phyloP scores from a whole-genome alignment of 306 rosid species.

The Amphicarpaea edgeworthii region DNA sequence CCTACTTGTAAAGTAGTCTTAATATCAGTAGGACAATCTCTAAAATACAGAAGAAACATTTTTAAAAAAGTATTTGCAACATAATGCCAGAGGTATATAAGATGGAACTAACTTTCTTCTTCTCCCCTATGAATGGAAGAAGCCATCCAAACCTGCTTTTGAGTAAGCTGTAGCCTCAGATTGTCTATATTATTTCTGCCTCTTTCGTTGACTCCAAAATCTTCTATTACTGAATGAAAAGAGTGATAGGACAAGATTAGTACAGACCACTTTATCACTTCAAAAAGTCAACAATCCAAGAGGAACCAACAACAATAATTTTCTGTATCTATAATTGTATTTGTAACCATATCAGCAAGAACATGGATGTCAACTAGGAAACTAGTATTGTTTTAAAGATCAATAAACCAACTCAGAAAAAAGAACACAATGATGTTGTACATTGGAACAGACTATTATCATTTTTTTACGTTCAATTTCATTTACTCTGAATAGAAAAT shows the following conservation, averaged over 20 bases:
- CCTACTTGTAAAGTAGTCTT: slow-evolving; percentile 23
- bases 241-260: slow-evolving; percentile 36
- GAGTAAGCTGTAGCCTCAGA: slow-evolving; percentile 60
- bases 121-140: slow-evolving; percentile 93
- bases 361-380: slow-evolving; percentile 20
- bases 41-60: slow-evolving; percentile 30
- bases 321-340: neutral
- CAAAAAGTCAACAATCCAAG: slow-evolving; percentile 18
- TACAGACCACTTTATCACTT: slow-evolving; percentile 32
- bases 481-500: slow-evolving; percentile 18
- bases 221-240: slow-evolving; percentile 70
- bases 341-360: slow-evolving; percentile 32
- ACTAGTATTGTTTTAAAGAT: neutral
- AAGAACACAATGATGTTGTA: slow-evolving; percentile 7
- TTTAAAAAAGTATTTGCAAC: slow-evolving; percentile 23
- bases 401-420: too few species aligned
- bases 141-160: slow-evolving; percentile 91
- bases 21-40: neutral
- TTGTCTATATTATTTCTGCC: slow-evolving; percentile 57
- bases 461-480: slow-evolving; percentile 10
- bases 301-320: neutral
- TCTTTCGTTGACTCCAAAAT: slow-evolving; percentile 57
- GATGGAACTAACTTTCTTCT: slow-evolving; percentile 78
- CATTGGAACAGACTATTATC: slow-evolving; percentile 3
- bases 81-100: slow-evolving; percentile 39